Percentiles rank a stretch among this genome's conserved stretches.
Conservation (phyloP, 371 early-diverging fungal species). For the Zychaea mexicana region DNA sequence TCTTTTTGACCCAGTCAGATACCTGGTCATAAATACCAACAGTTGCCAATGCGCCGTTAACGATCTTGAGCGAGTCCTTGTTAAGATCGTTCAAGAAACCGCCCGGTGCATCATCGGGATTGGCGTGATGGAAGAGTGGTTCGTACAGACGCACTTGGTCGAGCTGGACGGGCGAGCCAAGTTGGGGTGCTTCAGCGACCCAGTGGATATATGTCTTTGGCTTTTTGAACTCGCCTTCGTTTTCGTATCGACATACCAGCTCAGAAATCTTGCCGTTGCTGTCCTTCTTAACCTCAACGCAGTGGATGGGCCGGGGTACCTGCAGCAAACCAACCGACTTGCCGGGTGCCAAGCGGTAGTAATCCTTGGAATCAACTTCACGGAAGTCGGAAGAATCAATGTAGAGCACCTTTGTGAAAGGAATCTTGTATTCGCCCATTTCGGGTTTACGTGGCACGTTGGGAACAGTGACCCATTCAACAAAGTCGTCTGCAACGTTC, state of each 20-base stretch:
- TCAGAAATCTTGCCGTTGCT: constrained; percentile 76
- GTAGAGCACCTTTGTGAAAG: constrained; percentile 88
- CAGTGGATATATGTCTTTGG: constrained; percentile 99
- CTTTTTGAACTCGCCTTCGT: constrained; percentile 69
- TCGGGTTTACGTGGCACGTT: constrained; percentile 87
- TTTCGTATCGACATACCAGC: constrained; percentile 80
- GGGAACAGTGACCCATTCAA: constrained; percentile 75
- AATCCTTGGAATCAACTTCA: constrained; percentile 89
- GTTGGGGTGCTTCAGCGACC: constrained; percentile 86
- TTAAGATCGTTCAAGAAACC: constrained; percentile 96
- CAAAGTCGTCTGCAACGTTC: constrained; percentile 82
- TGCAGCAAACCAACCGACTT: constrained; percentile 95
- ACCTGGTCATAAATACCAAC: constrained; percentile 76
- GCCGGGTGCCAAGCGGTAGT: constrained; percentile 91
- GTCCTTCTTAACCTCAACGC: constrained; percentile 77
- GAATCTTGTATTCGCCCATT: constrained; percentile 84
- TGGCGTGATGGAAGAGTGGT: constrained; percentile 88
- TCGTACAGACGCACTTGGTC: constrained; percentile 87
- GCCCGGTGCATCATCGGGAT: constrained; percentile 87
- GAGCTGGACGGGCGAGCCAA: constrained; percentile 80
- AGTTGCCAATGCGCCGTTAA: constrained; percentile 82
- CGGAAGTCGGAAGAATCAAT: constrained; percentile 97
- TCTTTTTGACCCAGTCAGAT: constrained; percentile 47
- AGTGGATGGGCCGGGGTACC: constrained; percentile 83
- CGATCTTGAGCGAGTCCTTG: constrained; percentile 72